Base-by-base conservation (phyloP, 2,329 filamentous ascomycete species). In the Aspergillus novoparasiticus region DNA sequence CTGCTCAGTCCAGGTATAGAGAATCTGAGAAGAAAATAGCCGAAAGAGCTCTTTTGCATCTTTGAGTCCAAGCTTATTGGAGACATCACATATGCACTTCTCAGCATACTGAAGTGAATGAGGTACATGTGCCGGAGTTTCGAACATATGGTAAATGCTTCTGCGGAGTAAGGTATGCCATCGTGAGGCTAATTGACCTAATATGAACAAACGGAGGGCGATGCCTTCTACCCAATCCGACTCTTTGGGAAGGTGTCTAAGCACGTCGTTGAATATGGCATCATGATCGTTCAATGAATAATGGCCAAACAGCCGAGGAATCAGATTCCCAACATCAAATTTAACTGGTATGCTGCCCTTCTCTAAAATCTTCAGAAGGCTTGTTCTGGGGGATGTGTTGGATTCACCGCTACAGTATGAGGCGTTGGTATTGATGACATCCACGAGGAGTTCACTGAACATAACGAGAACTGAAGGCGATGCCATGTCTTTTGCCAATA, bases 61-160 rank as follows among this genome's bases (percentile, higher is more conserved):
- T 28, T 83, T 77, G 26, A 98, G 84, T 0, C 84, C 79, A 39
- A 97, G 84, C 0, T 85, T 83, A 14, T 75, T 78, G 4, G 94
- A 87, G 36, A 97, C 88, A 14, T 85, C 82, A 5, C 77, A 75
- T 50, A 97, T 82, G 69, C 92, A 96, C 58, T 85, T 85, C 60
- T 86, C 86, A 1, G 94, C 94, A 78, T 97, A 90, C 23, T 83
- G 80, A 23, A 84, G 82, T 8, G 90, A 90, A 12, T 81, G 78
- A 3, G 85, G 79, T 16, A 96, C 87, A 61, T 88, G 88, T 1
- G 91, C 92, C 1, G 94, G 91, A 0, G 90, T 93, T 75, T 98
- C 95, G 70, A 98, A 97, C 26, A 98, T 93, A 75, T 95, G 91
- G 75, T 97, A 99, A 21, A 96, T 91, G 68, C 93, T 93, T 67